phyloP scores from a whole-genome alignment of 352 stramenopile species.

The Phytophthora palmivora region DNA sequence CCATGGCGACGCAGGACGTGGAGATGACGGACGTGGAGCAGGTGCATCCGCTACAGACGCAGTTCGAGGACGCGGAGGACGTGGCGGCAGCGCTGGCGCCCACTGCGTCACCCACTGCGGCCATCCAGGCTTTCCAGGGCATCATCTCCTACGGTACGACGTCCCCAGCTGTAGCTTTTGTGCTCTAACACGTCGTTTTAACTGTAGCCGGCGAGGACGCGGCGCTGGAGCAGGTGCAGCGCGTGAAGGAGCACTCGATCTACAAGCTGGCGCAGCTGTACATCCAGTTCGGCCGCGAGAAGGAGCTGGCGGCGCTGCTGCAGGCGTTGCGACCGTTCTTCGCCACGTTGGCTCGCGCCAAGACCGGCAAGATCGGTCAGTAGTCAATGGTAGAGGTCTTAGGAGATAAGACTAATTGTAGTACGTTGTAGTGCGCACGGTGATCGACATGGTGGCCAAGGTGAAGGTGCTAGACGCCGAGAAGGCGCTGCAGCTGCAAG shows the following conservation, averaged over 20 bases:
- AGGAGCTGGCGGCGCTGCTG: conserved; percentile 87
- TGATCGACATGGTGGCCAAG: conserved; percentile 98
- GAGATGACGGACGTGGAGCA: conserved; percentile 77
- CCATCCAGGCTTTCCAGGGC: conserved; percentile 69
- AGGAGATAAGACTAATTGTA: too few species aligned
- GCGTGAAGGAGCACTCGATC: conserved; percentile 96
- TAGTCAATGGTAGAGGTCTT: too few species aligned
- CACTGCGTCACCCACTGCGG: conserved; percentile 47
- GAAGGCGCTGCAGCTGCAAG: conserved; percentile 94
- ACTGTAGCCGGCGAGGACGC: conserved; percentile 63
- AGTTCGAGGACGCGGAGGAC: conserved; percentile 82
- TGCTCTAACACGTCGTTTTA: too few species aligned
- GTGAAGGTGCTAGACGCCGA: conserved; percentile 88
- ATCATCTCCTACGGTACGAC: conserved; percentile 75
- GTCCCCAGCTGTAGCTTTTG: conserved; percentile 37
- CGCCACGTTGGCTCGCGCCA: conserved; percentile 95
- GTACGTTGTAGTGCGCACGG: conserved; percentile 78
- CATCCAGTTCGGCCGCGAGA: conserved; percentile 89
- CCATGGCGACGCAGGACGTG: conserved; percentile 57
- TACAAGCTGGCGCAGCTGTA: conserved; percentile 95
- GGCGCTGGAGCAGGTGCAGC: conserved; percentile 78
- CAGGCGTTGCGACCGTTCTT: conserved; percentile 95
- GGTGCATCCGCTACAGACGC: conserved; percentile 73
- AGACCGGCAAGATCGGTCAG: conserved; percentile 96
- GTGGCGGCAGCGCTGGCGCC: conserved; percentile 42